Conservation (phyloP, 768 basidiomycete genomes). For the Floccularia luteovirens region DNA sequence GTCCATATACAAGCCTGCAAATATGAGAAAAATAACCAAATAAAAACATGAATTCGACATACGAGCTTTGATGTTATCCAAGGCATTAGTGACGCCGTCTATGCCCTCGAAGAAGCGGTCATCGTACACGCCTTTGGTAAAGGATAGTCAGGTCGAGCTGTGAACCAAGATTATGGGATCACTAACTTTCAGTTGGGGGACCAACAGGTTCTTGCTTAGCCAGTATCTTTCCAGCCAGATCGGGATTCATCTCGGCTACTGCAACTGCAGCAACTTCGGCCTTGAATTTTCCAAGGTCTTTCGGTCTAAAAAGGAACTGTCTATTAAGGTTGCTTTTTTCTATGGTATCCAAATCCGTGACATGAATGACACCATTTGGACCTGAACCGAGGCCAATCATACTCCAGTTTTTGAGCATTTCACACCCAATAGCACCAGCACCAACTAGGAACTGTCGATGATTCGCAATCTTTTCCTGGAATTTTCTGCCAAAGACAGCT, state of each 20-base stretch:
- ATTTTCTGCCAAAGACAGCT: conserved; percentile 88
- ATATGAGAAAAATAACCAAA: neutral
- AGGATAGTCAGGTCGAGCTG: neutral
- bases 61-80: conserved; percentile 97
- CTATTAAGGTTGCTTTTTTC: conserved; percentile 99
- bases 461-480: conserved; percentile 88
- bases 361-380: conserved; percentile 72
- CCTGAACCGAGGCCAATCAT: conserved; percentile 94
- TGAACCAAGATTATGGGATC: neutral
- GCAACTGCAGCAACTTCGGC: conserved; percentile 89
- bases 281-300: conserved; percentile 97
- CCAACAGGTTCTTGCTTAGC: conserved; percentile 94
- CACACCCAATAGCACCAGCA: conserved; percentile 98
- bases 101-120: conserved; percentile 82
- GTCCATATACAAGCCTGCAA: conserved; percentile 91
- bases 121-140: conserved; percentile 88
- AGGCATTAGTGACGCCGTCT: conserved; percentile 93
- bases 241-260: conserved; percentile 94
- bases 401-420: conserved; percentile 99
- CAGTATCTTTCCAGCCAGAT: conserved; percentile 76
- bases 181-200: conserved; percentile 83
- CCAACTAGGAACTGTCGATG: conserved; percentile 96
- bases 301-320: conserved; percentile 95
- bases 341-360: conserved; percentile 97
- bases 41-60: conserved; percentile 20